phyloP scores from a whole-genome alignment of 169 alveolate genomes.

The Toxoplasma gondii region DNA sequence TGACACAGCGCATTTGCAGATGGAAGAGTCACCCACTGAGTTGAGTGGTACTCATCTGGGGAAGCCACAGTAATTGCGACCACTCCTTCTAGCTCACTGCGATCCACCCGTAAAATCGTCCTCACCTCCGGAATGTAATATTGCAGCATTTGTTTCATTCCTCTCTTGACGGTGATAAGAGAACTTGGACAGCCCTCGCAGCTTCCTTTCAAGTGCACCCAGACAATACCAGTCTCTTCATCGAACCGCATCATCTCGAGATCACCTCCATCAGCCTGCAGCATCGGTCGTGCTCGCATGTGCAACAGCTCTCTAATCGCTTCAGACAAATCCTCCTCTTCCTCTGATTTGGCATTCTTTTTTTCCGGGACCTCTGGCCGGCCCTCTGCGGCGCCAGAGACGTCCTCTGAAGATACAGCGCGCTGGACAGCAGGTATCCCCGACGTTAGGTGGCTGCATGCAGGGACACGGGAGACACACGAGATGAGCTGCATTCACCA shows the following conservation, averaged over 20 bases:
- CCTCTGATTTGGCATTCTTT: neutral
- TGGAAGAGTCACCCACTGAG: too few species aligned
- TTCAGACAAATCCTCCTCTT: constrained; percentile 26
- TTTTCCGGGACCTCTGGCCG: neutral
- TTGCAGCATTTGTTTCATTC: constrained; percentile 84
- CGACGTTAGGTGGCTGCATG: neutral
- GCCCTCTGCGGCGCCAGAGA: neutral
- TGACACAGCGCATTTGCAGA: neutral
- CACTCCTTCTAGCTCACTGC: too few species aligned
- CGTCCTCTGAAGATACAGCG: neutral
- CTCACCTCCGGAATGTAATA: constrained; percentile 82
- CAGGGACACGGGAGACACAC: neutral
- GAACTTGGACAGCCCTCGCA: constrained; percentile 89
- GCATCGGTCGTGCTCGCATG: constrained; percentile 46
- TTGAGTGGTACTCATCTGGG: too few species aligned
- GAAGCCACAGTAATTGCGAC: too few species aligned
- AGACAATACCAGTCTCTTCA: constrained; percentile 81
- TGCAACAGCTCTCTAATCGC: constrained; percentile 17
- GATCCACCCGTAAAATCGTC: too few species aligned
- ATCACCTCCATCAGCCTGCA: constrained; percentile 90
- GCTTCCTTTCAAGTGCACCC: constrained; percentile 82
- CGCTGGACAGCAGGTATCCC: neutral
- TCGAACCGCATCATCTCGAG: constrained; percentile 79
- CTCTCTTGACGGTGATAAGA: constrained; percentile 80
- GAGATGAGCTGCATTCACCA: too few species aligned